phyloP scores from a whole-genome alignment of 2,329 filamentous ascomycete genomes.

The Pestalotiopsis sp. region DNA sequence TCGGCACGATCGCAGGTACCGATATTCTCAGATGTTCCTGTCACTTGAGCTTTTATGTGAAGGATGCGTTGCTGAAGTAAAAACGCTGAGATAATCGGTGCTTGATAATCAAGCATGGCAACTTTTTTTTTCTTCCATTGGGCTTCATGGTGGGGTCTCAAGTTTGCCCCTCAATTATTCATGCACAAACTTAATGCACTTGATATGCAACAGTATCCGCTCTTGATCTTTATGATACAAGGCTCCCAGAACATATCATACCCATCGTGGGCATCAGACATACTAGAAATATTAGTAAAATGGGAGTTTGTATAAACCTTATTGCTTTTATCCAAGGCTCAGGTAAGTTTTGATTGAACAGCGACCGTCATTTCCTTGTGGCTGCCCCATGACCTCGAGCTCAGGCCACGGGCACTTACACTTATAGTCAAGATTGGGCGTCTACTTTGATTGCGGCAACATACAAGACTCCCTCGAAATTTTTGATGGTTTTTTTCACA shows the following conservation, averaged over 20 bases:
- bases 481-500: too few species aligned
- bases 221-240: not conserved
- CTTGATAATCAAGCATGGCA: constrained; percentile 13
- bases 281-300: too few species aligned
- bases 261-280: too few species aligned
- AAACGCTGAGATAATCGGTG: not conserved
- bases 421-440: too few species aligned
- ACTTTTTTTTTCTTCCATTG: constrained; percentile 8
- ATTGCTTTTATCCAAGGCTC: too few species aligned
- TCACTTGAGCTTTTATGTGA: not conserved
- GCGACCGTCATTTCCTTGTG: too few species aligned
- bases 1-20: not conserved
- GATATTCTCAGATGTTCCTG: not conserved
- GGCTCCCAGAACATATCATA: not conserved
- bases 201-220: not conserved
- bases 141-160: constrained; percentile 11
- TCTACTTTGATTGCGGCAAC: too few species aligned
- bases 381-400: too few species aligned
- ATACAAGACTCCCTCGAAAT: too few species aligned
- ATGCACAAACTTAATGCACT: not conserved
- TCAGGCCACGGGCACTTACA: too few species aligned
- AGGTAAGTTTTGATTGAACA: too few species aligned
- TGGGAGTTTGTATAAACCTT: too few species aligned
- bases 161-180: constrained; percentile 7
- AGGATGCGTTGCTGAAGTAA: not conserved